Evolutionary conservation across 176 grass and related monocot genomes (phyloP), one percentile per base, ranked within the genome.

Genomic region (Musa troglodytarum): DNA sequence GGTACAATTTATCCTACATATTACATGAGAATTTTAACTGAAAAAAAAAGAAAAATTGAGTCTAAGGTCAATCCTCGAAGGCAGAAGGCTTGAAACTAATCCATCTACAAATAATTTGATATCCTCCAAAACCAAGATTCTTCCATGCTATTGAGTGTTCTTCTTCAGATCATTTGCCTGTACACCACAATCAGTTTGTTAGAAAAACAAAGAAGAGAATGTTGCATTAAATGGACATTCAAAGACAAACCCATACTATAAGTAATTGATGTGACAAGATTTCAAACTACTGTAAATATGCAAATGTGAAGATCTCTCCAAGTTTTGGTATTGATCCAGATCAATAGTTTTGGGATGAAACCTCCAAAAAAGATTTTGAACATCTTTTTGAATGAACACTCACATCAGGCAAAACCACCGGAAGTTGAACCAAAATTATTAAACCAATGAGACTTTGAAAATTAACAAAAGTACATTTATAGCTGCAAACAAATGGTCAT

Each of bases 161-260:
- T 20, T 69, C 72, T 93, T 90, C 73, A 75, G 86, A 68, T 97
- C 86, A 52, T 91, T 91, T 4, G 86, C 83, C 88, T 93, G 68
- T 49, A 85, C 50, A 65, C 76, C 50, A 79, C 8, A 65, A 68
- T 15, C 66, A 21, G 2, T 8, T 55, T 5, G 77, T 76, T 19
- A 29, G 24, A 82, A 70, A 22, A 25, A 29, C 65, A 68, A 3
- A 43, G 26, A 16, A 5, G 34, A 43, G 4, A 43, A 43, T 43
- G 34, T 20, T 10, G 17, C 16, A 7, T 50, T 43, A 11, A 1
- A 70, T 3, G 10, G 15, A 20, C 6, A 20, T 17, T 21, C 68
- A 70, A 50, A 70, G 10, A 6, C 16, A 65, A 10, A 50, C 20
- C 9, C 1, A 8, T 49, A 51, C 12, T 34, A 7, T 9, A n/a